Conservation (phyloP, 129 eudicot genomes). For the Centaurea solstitialis region DNA sequence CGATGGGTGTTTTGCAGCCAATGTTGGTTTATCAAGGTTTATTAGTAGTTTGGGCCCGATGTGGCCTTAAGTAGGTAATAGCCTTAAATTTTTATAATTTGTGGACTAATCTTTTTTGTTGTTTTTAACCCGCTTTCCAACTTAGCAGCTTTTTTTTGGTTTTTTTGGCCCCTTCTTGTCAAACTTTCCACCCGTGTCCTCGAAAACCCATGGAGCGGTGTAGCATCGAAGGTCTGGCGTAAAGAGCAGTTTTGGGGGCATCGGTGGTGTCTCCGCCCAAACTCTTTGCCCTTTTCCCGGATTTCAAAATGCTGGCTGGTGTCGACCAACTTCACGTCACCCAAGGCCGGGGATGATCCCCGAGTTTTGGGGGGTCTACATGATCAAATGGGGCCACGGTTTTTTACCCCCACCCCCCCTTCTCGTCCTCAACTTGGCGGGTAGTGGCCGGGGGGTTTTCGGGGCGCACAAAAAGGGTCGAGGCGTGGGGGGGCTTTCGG, state of each 20-base stretch:
- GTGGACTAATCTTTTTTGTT: conserved; percentile 8
- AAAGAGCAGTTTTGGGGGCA: conserved; percentile 99
- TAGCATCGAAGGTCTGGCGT: conserved; percentile 97
- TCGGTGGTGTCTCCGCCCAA: conserved; percentile 99
- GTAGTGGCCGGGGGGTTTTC: conserved; percentile 98
- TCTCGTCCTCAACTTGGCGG: conserved; percentile 75
- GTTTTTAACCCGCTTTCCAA: conserved; percentile 69
- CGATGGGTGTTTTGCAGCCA: neutral
- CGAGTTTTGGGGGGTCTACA: conserved; percentile 86
- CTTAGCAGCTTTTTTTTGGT: conserved; percentile 76
- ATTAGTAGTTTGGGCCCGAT: too few relatives aligned
- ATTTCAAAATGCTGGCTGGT: conserved; percentile 88
- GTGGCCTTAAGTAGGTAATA: too few relatives aligned
- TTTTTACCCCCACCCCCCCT: conserved; percentile 92
- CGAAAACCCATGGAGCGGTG: conserved; percentile 96
- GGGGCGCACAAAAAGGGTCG: conserved; percentile 88
- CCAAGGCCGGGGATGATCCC: conserved; percentile 77
- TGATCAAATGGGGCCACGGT: conserved; percentile 95
- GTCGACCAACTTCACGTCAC: conserved; percentile 97
- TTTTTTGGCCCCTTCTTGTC: conserved; percentile 93
- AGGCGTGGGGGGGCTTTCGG: conserved; percentile 94
- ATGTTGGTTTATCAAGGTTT: neutral
- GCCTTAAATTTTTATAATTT: neutral
- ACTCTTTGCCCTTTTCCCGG: conserved; percentile 97
- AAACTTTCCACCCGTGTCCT: conserved; percentile 75